Evolutionary conservation across 768 basidiomycete genomes (phyloP), one percentile per base, ranked within the genome.

Genomic region (Russula vinacea): DNA sequence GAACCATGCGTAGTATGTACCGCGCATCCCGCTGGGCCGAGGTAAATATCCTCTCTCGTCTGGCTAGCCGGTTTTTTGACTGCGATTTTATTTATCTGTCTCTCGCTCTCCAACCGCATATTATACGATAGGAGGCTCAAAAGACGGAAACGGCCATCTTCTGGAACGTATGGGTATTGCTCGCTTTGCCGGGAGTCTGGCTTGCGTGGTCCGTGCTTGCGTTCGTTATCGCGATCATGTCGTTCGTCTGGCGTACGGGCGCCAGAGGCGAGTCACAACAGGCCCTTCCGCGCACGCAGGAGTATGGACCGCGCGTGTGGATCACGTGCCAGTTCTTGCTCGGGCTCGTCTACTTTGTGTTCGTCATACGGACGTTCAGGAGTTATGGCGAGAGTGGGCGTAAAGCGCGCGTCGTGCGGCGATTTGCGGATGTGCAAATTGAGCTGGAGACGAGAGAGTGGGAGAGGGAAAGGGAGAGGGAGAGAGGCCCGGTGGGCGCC

Each of bases 161-260:
- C 47, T 83, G 87, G 87, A 89, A 89, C 64, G 83, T 88, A 19
- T 88, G 87, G 86, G 81, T 88, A 1, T 65, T 88, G 22, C 76
- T 89, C 33, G 83, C 86, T 0, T 80, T 86, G 77, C 89, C 89
- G 0, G 83, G 81, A 0, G 74, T 89, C 11, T 90, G 87, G 84
- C 81, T 89, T 62, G 81, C 87, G 9, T 90, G 87, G 87, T 84
- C 89, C 0, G 85, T 90, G 80, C 76, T 88, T 5, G 77, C 84
- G 58, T 89, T 89, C 73, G 73, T 86, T 64, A 70, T 78, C 3
- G 77, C 85, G 14, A 86, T 90, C 68, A 76, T 88, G 37, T 79
- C 84, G 8, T 90, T 82, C 66, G 79, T 88, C 57, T 89, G 87
- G 88, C 78, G 84, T 47, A 81, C 81, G 0, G 87, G 86, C 17